phyloP scores from a whole-genome alignment of 495 filamentous ascomycete genomes.

The Xylaria acuta region DNA sequence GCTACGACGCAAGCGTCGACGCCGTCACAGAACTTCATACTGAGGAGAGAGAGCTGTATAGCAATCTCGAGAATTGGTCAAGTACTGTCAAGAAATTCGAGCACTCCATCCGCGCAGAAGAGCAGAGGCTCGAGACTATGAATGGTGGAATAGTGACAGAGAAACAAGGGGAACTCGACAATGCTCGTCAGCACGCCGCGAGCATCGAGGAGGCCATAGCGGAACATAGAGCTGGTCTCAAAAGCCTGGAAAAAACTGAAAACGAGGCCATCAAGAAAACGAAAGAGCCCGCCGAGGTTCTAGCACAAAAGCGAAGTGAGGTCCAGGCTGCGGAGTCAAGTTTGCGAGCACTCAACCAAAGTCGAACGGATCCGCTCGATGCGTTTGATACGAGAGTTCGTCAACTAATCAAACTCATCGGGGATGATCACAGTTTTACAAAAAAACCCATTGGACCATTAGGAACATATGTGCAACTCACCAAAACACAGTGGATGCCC shows the following conservation, averaged over 20 bases:
- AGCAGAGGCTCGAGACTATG: constrained; percentile 57
- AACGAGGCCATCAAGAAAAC: constrained; percentile 38
- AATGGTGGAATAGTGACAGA: constrained; percentile 55
- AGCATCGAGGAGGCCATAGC: constrained; percentile 47
- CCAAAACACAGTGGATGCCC: constrained; percentile 83
- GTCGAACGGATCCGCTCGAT: constrained; percentile 39
- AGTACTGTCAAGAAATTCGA: constrained; percentile 46
- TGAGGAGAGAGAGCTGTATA: constrained; percentile 56
- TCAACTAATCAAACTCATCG: constrained; percentile 68
- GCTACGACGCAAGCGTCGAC: constrained; percentile 40
- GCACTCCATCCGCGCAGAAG: constrained; percentile 49
- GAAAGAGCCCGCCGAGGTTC: constrained; percentile 46
- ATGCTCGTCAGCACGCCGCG: constrained; percentile 57
- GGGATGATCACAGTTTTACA: constrained; percentile 67
- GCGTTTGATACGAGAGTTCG: constrained; percentile 70
- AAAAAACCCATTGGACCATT: constrained; percentile 83
- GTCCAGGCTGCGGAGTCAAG: constrained; percentile 55
- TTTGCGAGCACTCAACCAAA: constrained; percentile 41
- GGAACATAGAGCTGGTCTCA: constrained; percentile 40
- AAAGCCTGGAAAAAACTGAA: constrained; percentile 33
- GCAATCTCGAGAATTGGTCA: constrained; percentile 42
- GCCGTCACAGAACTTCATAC: constrained; percentile 45
- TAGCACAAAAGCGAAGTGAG: constrained; percentile 51
- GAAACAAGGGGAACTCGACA: constrained; percentile 50
- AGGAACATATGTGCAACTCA: constrained; percentile 73